Evolutionary conservation across 176 grass and related monocot genomes (phyloP).

Genomic region (Zoysia japonica): DNA sequence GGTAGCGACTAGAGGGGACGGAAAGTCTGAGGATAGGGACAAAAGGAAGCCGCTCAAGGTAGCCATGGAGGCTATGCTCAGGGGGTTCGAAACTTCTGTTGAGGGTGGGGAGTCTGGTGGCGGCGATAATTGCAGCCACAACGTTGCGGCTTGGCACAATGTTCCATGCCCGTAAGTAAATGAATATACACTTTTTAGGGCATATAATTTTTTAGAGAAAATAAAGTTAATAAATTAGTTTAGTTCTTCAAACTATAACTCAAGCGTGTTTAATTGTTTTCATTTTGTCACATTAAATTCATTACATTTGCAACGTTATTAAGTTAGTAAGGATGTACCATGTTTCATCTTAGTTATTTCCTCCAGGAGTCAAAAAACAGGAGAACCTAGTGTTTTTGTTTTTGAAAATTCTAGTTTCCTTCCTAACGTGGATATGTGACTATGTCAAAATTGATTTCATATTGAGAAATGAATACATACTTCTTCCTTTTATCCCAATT

Average conservation of each 20-base stretch:
- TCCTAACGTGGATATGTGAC: not conserved
- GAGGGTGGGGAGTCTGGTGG: slow-evolving; percentile 44
- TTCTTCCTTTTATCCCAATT: slow-evolving; percentile 4
- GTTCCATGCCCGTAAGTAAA: slow-evolving; percentile 77
- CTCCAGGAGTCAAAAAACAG: not conserved
- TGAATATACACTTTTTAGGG: not conserved
- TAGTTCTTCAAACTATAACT: not conserved
- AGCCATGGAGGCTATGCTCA: slow-evolving; percentile 87
- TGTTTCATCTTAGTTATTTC: not conserved
- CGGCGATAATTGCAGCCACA: slow-evolving; percentile 46
- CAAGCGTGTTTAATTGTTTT: not conserved
- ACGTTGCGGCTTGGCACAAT: slow-evolving; percentile 96
- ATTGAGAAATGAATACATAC: not conserved
- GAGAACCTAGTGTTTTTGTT: not conserved
- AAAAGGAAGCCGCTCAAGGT: slow-evolving; percentile 61
- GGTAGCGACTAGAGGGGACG: slow-evolving; percentile 20
- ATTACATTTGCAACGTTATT: not conserved
- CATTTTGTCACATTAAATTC: not conserved
- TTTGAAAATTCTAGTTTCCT: slow-evolving; percentile 1
- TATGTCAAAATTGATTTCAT: not conserved
- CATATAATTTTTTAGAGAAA: not conserved
- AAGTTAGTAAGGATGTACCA: not conserved
- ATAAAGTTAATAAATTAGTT: slow-evolving; percentile 4
- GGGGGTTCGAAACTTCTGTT: slow-evolving; percentile 67
- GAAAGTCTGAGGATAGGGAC: slow-evolving; percentile 7